Evolutionary conservation across 2,329 filamentous ascomycete species (phyloP).

Genomic region (Beauveria caledonica): DNA sequence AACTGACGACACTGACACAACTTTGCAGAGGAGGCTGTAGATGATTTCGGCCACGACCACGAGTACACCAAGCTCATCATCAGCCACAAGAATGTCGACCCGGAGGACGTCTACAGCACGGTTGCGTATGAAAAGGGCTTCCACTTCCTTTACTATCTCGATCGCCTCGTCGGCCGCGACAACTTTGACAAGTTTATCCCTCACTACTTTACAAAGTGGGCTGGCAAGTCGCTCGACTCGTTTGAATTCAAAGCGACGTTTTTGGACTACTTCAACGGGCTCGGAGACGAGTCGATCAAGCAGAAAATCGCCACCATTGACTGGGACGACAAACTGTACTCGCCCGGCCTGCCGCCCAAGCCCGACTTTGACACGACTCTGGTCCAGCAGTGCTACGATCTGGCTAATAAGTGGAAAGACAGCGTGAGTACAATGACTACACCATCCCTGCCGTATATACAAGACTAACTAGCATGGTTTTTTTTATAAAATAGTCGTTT

Average conservation of each 20-base stretch:
- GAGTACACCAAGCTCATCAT: constrained; percentile 89
- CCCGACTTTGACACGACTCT: constrained; percentile 84
- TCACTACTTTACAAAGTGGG: constrained; percentile 83
- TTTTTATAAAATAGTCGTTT: constrained; percentile 38
- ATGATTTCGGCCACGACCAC: constrained; percentile 72
- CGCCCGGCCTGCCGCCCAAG: constrained; percentile 82
- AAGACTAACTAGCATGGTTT: background rate
- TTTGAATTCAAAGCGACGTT: constrained; percentile 91
- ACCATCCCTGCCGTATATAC: background rate
- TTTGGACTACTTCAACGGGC: constrained; percentile 67
- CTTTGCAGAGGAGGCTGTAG: constrained; percentile 62
- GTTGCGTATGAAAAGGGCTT: constrained; percentile 97
- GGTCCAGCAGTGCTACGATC: constrained; percentile 73
- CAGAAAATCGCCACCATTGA: constrained; percentile 66
- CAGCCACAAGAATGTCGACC: constrained; percentile 81
- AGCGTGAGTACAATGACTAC: constrained; percentile 31
- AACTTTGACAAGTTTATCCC: constrained; percentile 94
- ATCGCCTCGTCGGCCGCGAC: constrained; percentile 73
- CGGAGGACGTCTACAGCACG: constrained; percentile 89
- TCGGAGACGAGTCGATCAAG: constrained; percentile 53
- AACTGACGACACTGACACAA: constrained; percentile 10
- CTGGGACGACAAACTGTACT: constrained; percentile 86
- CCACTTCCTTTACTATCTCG: constrained; percentile 85
- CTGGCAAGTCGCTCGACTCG: constrained; percentile 79
- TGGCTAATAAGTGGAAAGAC: constrained; percentile 74